Conservation (phyloP, 805 yeast species). For the Lipomyces starkeyi region DNA sequence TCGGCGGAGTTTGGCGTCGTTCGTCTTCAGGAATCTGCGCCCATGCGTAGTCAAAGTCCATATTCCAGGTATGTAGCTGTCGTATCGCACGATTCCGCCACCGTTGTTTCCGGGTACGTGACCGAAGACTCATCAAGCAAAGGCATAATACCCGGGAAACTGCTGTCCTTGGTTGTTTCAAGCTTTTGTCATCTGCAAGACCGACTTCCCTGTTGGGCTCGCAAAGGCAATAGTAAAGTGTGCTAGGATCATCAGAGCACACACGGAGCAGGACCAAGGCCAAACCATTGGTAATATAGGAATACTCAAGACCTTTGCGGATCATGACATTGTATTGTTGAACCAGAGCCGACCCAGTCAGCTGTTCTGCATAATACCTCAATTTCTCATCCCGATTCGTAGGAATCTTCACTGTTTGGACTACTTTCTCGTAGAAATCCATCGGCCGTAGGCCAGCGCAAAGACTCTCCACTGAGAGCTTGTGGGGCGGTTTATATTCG, state of each 20-base stretch:
- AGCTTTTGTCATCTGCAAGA: slow-evolving; percentile 1
- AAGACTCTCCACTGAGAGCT: not conserved
- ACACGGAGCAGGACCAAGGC: slow-evolving; percentile 3
- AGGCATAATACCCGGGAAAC: slow-evolving; percentile 6
- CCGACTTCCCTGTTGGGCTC: slow-evolving; percentile 2
- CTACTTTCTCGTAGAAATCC: not conserved
- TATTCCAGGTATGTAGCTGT: not conserved
- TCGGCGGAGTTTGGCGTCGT: not conserved
- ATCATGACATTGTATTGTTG: not conserved
- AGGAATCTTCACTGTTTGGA: not conserved
- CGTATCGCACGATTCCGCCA: not conserved
- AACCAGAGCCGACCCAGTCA: not conserved
- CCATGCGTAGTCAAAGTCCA: not conserved
- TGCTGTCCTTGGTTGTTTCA: not conserved
- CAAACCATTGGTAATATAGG: slow-evolving; percentile 3
- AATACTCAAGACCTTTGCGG: not conserved
- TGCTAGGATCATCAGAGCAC: not conserved
- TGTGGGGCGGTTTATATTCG: not conserved
- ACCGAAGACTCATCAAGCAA: slow-evolving; percentile 3
- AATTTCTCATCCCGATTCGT: not conserved
- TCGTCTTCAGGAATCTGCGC: not conserved
- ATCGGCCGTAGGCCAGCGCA: slow-evolving; percentile 5
- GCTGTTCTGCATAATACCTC: not conserved
- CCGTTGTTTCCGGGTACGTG: not conserved
- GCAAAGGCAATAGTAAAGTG: slow-evolving; percentile 7